These are phyloP conservation scores for Thelonectria rubi DNA, from an alignment of 2,329 filamentous ascomycete species.

Conservation along the genomic window DNA sequence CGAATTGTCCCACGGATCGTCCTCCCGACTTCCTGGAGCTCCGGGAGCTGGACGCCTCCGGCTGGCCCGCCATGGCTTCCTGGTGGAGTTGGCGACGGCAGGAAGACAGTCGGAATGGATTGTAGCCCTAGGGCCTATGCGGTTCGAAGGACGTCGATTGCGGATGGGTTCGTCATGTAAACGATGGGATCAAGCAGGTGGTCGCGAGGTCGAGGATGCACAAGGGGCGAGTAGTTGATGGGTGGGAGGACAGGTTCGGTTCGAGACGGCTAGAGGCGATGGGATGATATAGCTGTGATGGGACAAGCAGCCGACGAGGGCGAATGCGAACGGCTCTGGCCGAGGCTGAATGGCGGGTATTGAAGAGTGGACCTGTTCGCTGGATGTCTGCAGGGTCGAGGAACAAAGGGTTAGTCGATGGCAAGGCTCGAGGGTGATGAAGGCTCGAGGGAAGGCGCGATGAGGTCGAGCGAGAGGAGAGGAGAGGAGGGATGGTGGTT, in stretches of 20 bases:
- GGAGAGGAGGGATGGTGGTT: slow-evolving; percentile 11
- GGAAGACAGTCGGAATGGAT: slow-evolving; percentile 45
- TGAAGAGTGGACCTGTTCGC: slow-evolving; percentile 42
- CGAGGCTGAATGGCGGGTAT: slow-evolving; percentile 43
- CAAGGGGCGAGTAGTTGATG: slow-evolving; percentile 11
- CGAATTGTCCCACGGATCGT: slow-evolving; percentile 74
- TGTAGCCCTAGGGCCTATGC: slow-evolving; percentile 50
- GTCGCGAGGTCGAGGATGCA: slow-evolving; percentile 18
- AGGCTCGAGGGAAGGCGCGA: not conserved
- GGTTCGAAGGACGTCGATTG: slow-evolving; percentile 48
- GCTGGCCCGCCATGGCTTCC: slow-evolving; percentile 53
- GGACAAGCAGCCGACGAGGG: slow-evolving; percentile 40
- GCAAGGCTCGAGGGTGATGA: slow-evolving; percentile 22
- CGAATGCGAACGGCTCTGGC: slow-evolving; percentile 31
- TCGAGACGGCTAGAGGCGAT: slow-evolving; percentile 24
- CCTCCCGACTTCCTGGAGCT: slow-evolving; percentile 48
- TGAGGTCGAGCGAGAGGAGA: slow-evolving; percentile 8
- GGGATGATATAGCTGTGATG: slow-evolving; percentile 22
- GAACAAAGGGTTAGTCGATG: slow-evolving; percentile 35
- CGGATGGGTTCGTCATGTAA: slow-evolving; percentile 53
- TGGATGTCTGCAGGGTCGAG: slow-evolving; percentile 38
- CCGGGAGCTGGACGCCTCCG: slow-evolving; percentile 48
- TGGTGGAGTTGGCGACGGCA: slow-evolving; percentile 46
- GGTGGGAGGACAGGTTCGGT: slow-evolving; percentile 25
- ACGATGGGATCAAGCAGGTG: slow-evolving; percentile 34